A percentile compares a stretch with the other conserved stretches of the same genome.
phyloP scores from a whole-genome alignment of 768 basidiomycete species.

The Ramaria rubella region DNA sequence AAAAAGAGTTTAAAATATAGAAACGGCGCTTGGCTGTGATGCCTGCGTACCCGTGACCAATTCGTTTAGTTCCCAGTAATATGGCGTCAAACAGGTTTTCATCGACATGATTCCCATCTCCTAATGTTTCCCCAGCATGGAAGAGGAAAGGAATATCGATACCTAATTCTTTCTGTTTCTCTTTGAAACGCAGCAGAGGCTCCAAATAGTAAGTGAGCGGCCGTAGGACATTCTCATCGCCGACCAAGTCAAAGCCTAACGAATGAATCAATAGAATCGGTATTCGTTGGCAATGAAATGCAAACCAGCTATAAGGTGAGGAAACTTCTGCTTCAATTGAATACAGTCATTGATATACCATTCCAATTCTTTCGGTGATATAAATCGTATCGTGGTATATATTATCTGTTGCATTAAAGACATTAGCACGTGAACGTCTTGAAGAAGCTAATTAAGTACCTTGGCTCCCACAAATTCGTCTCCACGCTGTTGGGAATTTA shows the following conservation, averaged over 20 bases:
- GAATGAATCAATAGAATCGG: not conserved
- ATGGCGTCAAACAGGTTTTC: conserved; percentile 75
- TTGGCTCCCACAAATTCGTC: conserved; percentile 62
- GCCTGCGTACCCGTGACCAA: conserved; percentile 62
- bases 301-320: conserved; percentile 61
- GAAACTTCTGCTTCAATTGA: conserved; percentile 64
- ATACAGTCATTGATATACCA: conserved; percentile 74
- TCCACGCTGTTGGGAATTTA: conserved; percentile 45
- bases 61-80: conserved; percentile 54
- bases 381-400: conserved; percentile 54
- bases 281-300: not conserved
- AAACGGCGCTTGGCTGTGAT: not conserved
- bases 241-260: conserved; percentile 76
- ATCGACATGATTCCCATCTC: conserved; percentile 67
- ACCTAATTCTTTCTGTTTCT: conserved; percentile 48
- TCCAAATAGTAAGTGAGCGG: conserved; percentile 60
- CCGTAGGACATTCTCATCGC: conserved; percentile 54
- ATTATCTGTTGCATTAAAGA: conserved; percentile 46
- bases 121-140: conserved; percentile 76
- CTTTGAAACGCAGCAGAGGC: conserved; percentile 51
- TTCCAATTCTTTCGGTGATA: conserved; percentile 49
- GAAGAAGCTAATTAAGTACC: conserved; percentile 27
- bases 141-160: conserved; percentile 71
- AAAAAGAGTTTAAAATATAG: not conserved
- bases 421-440: not conserved